These are phyloP conservation scores for Tympanopsis confertula DNA, from an alignment of 2,329 filamentous ascomycete genomes.

Conservation along the genomic window DNA sequence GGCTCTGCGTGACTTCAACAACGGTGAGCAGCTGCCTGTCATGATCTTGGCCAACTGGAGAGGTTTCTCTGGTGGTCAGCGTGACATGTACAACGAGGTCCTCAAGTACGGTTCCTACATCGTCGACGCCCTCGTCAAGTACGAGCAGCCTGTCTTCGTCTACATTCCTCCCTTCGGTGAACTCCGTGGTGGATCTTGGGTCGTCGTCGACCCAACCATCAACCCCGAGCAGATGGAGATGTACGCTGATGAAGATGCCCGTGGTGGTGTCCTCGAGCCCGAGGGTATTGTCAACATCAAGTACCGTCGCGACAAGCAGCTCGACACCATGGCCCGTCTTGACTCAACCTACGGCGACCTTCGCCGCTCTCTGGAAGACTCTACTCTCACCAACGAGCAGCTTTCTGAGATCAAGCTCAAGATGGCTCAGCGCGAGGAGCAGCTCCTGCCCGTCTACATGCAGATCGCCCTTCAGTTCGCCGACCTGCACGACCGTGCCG, in stretches of 20 bases:
- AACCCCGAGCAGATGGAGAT: slow-evolving; percentile 97
- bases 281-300: slow-evolving; percentile 99
- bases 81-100: slow-evolving; percentile 99
- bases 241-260: slow-evolving; percentile 92
- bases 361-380: slow-evolving; percentile 35
- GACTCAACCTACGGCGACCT: slow-evolving; percentile 75
- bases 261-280: slow-evolving; percentile 92
- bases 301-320: slow-evolving; percentile 92
- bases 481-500: slow-evolving; percentile 90
- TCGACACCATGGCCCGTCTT: slow-evolving; percentile 91
- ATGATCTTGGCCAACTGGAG: slow-evolving; percentile 99
- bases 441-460: slow-evolving; percentile 80
- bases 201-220: slow-evolving; percentile 97
- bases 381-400: slow-evolving; percentile 59
- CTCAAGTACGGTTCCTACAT: slow-evolving; percentile 99
- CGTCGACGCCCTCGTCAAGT: slow-evolving; percentile 95
- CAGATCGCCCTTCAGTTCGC: slow-evolving; percentile 96
- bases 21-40: slow-evolving; percentile 90
- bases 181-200: slow-evolving; percentile 97
- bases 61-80: slow-evolving; percentile 98
- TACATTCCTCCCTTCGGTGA: slow-evolving; percentile 97
- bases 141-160: slow-evolving; percentile 95
- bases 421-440: slow-evolving; percentile 76
- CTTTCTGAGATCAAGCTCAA: slow-evolving; percentile 69
- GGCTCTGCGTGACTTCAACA: slow-evolving; percentile 97